Evolutionary conservation across 2,329 filamentous ascomycete species (phyloP), one percentile per base, ranked within the genome.

Genomic region (Penicillium sp.): DNA sequence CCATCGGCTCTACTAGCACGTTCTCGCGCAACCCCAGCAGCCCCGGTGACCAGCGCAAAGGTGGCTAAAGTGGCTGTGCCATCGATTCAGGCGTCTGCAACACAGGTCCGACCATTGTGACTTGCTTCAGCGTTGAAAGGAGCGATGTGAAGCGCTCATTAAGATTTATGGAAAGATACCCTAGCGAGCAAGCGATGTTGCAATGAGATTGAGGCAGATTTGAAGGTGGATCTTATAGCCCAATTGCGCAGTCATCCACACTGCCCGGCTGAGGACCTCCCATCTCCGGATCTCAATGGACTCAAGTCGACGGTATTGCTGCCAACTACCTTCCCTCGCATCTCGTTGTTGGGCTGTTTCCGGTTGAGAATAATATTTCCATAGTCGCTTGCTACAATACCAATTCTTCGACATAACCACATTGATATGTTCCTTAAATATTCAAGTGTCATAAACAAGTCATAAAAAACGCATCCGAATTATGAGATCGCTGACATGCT

Each of bases 141-240:
- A 59, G 48, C 66, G 94, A 96, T 73, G 92, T 89, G 29, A 38
- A 40, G 44, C 44, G 47, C 48, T 46, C 22, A 49, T 52, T 29
- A 47, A 54, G 34, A 53, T 57, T 52, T 44, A 58, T 55, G 53
- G 53, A 57, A 53, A 27, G 18, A 63, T 60, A 62, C 57, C 54
- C 45, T 16, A 46, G 44, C 43, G 31, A 55, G 48, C 43, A 46
- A 46, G 8, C 47, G 44, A 44, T 16, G 45, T 39, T 50, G 34
- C 34, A 53, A 43, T 31, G 50, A 45, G 48, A 52, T 36, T 48
- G 27, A 51, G 21, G 44, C 40, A 24, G 27, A 41, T 34, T 39
- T 14, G 45, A 40, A 45, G 40, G 40, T 31, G 46, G 51, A 41
- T 29, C 42, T 13, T 29, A 45, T 22, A 27, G 27, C 24, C 29